Conservation (phyloP, 2,329 filamentous ascomycete genomes). For the Alternaria sp. region DNA sequence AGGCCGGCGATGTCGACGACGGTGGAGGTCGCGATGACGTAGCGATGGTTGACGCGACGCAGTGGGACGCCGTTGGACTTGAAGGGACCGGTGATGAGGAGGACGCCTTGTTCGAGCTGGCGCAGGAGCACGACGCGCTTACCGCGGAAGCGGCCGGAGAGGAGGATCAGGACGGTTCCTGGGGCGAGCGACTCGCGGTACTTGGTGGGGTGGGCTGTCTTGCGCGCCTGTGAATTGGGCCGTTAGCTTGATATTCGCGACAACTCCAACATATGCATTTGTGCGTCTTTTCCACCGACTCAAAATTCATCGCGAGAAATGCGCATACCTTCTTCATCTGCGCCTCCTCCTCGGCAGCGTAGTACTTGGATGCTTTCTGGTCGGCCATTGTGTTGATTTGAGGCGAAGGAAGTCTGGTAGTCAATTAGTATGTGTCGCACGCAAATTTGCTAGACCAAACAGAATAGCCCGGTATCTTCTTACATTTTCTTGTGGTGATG, state of each 20-base stretch:
- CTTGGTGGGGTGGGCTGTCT: slow-evolving; percentile 86
- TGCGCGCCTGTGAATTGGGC: slow-evolving; percentile 74
- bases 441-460: neutral
- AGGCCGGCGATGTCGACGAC: slow-evolving; percentile 83
- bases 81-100: slow-evolving; percentile 98
- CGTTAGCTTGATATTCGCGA: slow-evolving; percentile 9
- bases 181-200: slow-evolving; percentile 88
- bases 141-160: slow-evolving; percentile 98
- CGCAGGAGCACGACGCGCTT: slow-evolving; percentile 99
- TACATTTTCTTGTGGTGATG: slow-evolving; percentile 9
- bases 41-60: slow-evolving; percentile 88
- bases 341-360: slow-evolving; percentile 90
- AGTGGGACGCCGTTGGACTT: slow-evolving; percentile 99
- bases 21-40: slow-evolving; percentile 88
- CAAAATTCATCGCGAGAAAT: neutral
- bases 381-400: slow-evolving; percentile 30
- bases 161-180: slow-evolving; percentile 95
- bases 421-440: slow-evolving; percentile 3
- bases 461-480: neutral
- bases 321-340: slow-evolving; percentile 89
- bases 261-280: neutral
- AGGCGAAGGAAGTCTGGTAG: neutral
- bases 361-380: slow-evolving; percentile 97
- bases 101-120: slow-evolving; percentile 91
- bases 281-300: neutral